Evolutionary conservation across 108 stramenopile genomes (phyloP).

Genomic region (Pelagomonas calceolata): DNA sequence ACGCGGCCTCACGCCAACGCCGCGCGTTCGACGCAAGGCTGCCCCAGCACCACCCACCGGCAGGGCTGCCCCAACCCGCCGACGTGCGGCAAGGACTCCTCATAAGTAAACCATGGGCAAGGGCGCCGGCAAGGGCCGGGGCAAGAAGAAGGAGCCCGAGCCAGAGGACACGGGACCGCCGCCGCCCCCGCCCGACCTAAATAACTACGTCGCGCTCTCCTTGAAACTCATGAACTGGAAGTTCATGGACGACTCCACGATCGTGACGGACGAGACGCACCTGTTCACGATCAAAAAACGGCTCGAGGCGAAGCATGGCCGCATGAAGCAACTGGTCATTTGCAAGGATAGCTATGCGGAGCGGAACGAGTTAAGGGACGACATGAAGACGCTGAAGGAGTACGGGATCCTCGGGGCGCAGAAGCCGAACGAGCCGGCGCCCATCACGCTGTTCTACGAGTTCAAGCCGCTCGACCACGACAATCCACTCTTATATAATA

Average conservation of each 20-base stretch:
- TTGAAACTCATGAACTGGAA: neutral
- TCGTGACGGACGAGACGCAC: neutral
- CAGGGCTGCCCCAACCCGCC: no score
- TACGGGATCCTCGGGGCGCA: constrained; percentile 4
- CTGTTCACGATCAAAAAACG: neutral
- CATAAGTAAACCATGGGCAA: no score
- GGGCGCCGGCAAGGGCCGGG: no score
- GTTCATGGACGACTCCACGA: neutral
- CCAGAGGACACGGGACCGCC: no score
- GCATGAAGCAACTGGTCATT: constrained; percentile 8
- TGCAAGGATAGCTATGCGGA: constrained; percentile 3
- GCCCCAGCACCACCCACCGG: no score
- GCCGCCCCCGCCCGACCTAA: neutral
- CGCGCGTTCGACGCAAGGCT: no score
- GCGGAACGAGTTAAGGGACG: constrained; percentile 1
- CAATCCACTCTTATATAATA: neutral
- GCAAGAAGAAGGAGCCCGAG: no score
- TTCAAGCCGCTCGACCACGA: neutral
- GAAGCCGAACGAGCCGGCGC: neutral
- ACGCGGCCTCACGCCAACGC: no score
- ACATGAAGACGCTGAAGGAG: constrained; percentile 12
- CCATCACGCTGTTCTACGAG: neutral
- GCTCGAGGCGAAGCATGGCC: neutral
- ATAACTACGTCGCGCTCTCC: neutral
- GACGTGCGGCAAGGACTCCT: no score